phyloP scores from a whole-genome alignment of 352 stramenopile species.

The Phytophthora pseudosyringae region DNA sequence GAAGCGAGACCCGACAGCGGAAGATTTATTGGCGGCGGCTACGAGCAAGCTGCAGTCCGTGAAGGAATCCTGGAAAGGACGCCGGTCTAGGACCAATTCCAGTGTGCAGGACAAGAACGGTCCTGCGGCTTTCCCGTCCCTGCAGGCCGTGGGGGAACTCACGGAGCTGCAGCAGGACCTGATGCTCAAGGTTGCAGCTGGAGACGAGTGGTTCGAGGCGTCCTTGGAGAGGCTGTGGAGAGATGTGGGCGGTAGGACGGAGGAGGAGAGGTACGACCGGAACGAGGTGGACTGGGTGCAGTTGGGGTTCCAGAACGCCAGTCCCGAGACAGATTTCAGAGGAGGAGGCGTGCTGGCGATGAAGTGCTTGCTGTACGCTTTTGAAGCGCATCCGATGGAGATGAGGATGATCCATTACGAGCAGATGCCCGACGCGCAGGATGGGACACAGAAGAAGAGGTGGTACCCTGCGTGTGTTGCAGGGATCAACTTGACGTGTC shows the following conservation, averaged over 20 bases:
- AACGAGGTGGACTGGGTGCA: constrained; percentile 67
- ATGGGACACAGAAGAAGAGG: constrained; percentile 41
- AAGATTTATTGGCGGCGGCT: constrained; percentile 67
- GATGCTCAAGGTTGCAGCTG: constrained; percentile 63
- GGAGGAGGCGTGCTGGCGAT: constrained; percentile 80
- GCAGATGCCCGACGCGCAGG: constrained; percentile 45
- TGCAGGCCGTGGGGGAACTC: constrained; percentile 52
- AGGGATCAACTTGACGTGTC: constrained; percentile 86
- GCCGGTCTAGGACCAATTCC: constrained; percentile 33
- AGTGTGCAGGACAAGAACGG: neutral
- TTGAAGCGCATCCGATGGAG: constrained; percentile 72
- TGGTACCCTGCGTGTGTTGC: constrained; percentile 88
- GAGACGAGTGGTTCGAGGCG: constrained; percentile 68
- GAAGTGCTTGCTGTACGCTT: constrained; percentile 87
- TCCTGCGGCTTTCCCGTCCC: constrained; percentile 32
- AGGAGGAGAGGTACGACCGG: constrained; percentile 43
- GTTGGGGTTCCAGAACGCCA: constrained; percentile 80
- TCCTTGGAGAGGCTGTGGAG: constrained; percentile 72
- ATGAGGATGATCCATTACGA: constrained; percentile 67
- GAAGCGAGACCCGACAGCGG: constrained; percentile 64
- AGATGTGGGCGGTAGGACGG: constrained; percentile 29
- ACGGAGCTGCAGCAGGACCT: constrained; percentile 65
- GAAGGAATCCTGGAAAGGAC: constrained; percentile 33
- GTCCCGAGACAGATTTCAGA: constrained; percentile 85
- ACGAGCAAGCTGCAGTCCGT: constrained; percentile 61